These are phyloP conservation scores for Aulographum hederae DNA, from an alignment of 2,329 filamentous ascomycete genomes.

Conservation along the genomic window DNA sequence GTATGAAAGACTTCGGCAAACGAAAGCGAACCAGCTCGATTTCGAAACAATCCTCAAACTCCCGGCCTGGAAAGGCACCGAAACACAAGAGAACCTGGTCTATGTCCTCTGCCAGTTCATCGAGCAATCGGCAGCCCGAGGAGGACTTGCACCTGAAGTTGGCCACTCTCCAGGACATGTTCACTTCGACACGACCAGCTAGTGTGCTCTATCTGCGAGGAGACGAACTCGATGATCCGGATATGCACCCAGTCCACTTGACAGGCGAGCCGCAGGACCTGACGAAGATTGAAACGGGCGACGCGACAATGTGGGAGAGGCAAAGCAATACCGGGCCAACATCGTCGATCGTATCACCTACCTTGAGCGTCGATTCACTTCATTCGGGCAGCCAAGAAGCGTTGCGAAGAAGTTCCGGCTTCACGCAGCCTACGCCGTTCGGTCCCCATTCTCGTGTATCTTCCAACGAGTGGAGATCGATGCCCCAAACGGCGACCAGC, in stretches of 20 bases:
- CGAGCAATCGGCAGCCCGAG: slow-evolving; percentile 23
- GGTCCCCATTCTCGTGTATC: slow-evolving; percentile 23
- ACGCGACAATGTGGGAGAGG: slow-evolving; percentile 27
- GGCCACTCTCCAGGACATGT: slow-evolving; percentile 70
- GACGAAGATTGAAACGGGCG: slow-evolving; percentile 28
- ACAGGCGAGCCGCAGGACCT: slow-evolving; percentile 42
- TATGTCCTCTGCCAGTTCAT: slow-evolving; percentile 51
- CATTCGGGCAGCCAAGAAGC: slow-evolving; percentile 13
- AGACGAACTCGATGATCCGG: slow-evolving; percentile 61
- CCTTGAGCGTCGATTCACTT: slow-evolving; percentile 27
- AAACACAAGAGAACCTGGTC: slow-evolving; percentile 96
- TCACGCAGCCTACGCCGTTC: slow-evolving; percentile 26
- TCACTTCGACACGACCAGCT: slow-evolving; percentile 61
- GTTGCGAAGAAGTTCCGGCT: slow-evolving; percentile 18
- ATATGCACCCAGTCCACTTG: slow-evolving; percentile 57
- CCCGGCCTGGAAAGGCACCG: slow-evolving; percentile 55
- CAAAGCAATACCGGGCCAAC: slow-evolving; percentile 36
- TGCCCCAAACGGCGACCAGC: slow-evolving; percentile 32
- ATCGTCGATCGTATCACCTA: slow-evolving; percentile 33
- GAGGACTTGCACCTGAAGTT: slow-evolving; percentile 68
- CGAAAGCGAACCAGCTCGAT: slow-evolving; percentile 39
- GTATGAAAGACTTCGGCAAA: slow-evolving; percentile 40
- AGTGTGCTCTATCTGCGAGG: slow-evolving; percentile 65
- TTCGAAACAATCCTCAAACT: slow-evolving; percentile 27
- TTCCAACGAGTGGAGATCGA: slow-evolving; percentile 38